Base-by-base conservation (phyloP, 2,329 filamentous ascomycete genomes). In the Trichoderma harzianum region DNA sequence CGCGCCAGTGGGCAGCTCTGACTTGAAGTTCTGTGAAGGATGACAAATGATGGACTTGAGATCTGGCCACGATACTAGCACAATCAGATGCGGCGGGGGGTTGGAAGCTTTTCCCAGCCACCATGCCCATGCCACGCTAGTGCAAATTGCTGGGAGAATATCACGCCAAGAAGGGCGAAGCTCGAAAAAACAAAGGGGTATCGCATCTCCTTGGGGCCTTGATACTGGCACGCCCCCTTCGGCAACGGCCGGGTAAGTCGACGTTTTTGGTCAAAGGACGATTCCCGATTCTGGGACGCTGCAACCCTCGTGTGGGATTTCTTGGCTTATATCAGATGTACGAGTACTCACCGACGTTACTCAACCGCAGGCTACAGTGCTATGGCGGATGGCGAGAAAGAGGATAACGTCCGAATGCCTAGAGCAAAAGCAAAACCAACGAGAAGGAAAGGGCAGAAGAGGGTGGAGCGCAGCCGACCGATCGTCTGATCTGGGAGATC, bases 401-500 rank as follows among this genome's bases (percentile, higher is more conserved):
- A 28, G 28, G 57, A 60, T 32, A 8, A 14, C 28, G 18, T 21
- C 18, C 57, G 28, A 14, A 60, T 11, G 57, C 30, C 57, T 34
- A 30, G 57, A n/a, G 32, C 18, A 14, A 24, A 53, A 24, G 11
- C 11, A 12, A 14, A 53, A 12, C 11, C 11, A 12, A 12, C 24
- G 21, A 26, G 58, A 39, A 39, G n/a, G 18, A 39, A 62, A 26
- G 1, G 58, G 7, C 14, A 62, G 36, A 26, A 63, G 18, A 18
- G 24, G 43, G 70, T 70, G 71, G 71, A 70, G 66, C 28, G 58
- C 16, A 24, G 36, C 61, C 66, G 71, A 72, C 61, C 66, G 71
- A 72, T 70, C 66, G 47, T 68, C 60, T 72, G 66, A 72, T 70
- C 71, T 70, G 60, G 58, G 66, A 60, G 71, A 72, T 72, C 71